Base-by-base conservation (phyloP, 768 basidiomycete genomes). In the Boletellus ananas region DNA sequence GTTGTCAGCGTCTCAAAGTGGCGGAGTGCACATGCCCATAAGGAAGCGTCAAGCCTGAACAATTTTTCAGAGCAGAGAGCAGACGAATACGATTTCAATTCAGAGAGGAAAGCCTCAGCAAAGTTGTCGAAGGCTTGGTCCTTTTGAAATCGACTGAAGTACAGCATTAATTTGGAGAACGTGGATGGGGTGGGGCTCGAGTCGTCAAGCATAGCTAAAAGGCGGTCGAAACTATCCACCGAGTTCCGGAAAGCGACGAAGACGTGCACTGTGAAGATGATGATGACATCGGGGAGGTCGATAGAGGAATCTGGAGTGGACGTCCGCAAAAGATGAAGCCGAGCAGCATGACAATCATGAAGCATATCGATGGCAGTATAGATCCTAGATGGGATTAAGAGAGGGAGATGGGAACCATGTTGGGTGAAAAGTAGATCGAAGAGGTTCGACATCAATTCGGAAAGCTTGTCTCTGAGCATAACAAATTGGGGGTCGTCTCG, bases 21-120 rank as follows among this genome's bases (percentile, higher is more conserved):
- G 34, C 64, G 69, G 20, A 81, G 74, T 6, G 74, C 74, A 47
- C 76, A 78, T 14, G 73, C 70, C 75, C 77, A 82, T 20, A 82
- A 56, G 9, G 78, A 78, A 9, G 79, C 77, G 45, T 80, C 78
- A 16, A 79, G 68, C 7, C 55, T 65, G 7, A 70, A 66, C 14
- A 80, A 58, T 17, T 61, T 61, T 36, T 70, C 65, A 0, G 59
- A 60, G 17, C 65, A 61, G 14, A 83, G 60, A 11, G 59, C 47
- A 3, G 47, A 52, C 1, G 68, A 70, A 31, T 64, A 66, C 21
- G 43, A 48, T n/a, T 55, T 52, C 36, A 50, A 62, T 56, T 59
- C 41, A 2, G 57, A 44, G 25, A 68, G 42, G 43, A 73, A 68
- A 0, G 42, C 36, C 23, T 68, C 60, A 3, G 62, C 35, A 52